These are phyloP conservation scores for Uronychia binucleata DNA, from an alignment of 73 alveolate species.

Conservation along the genomic window DNA sequence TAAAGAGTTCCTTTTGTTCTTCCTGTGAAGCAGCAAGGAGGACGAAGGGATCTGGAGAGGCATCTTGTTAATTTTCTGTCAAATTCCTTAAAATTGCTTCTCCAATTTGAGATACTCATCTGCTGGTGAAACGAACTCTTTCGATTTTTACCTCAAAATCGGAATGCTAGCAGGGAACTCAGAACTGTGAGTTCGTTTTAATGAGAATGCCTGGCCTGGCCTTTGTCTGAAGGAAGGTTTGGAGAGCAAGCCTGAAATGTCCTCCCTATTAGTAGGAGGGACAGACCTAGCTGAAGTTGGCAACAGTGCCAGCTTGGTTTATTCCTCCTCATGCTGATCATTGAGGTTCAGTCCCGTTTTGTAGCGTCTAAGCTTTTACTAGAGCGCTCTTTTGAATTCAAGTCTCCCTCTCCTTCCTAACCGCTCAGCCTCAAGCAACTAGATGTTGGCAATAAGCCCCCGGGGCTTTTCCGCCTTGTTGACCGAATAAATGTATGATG, in stretches of 20 bases:
- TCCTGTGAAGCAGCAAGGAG: neutral
- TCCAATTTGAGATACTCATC: too few relatives aligned
- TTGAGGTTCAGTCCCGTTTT: neutral
- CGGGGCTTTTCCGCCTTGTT: too few relatives aligned
- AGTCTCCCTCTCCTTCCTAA: neutral
- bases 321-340: neutral
- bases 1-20: neutral
- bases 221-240: neutral
- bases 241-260: neutral
- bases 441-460: too few relatives aligned
- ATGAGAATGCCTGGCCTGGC: neutral
- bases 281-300: neutral
- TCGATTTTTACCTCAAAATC: too few relatives aligned
- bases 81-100: too few relatives aligned
- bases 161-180: too few relatives aligned
- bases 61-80: too few relatives aligned
- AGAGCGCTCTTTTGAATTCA: neutral
- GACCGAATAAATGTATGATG: too few relatives aligned
- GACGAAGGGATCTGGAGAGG: neutral
- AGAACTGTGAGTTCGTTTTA: neutral
- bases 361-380: neutral
- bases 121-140: too few relatives aligned
- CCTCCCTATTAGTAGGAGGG: neutral
- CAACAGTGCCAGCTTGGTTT: neutral
- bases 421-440: neutral